These are phyloP conservation scores for Thelonectria olida DNA, from an alignment of 2,329 filamentous ascomycete genomes.

Conservation along the genomic window DNA sequence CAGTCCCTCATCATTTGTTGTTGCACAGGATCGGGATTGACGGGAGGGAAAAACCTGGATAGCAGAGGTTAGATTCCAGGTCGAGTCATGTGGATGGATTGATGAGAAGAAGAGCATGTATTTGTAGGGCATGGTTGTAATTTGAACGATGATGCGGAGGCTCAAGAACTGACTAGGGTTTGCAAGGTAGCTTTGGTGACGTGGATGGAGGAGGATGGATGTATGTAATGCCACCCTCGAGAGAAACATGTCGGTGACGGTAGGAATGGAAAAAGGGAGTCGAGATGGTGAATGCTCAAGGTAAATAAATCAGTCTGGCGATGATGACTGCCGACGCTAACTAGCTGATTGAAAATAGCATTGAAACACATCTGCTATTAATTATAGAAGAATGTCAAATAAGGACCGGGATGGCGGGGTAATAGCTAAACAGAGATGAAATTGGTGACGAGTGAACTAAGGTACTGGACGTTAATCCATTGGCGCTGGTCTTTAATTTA, in stretches of 20 bases:
- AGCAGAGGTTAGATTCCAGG: too few species aligned
- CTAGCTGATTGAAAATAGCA: neutral
- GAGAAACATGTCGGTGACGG: neutral
- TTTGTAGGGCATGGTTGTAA: too few species aligned
- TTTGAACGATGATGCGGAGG: neutral
- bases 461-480: too few species aligned
- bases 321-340: constrained; percentile 8
- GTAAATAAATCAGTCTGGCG: neutral
- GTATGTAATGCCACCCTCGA: neutral
- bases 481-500: neutral
- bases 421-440: neutral
- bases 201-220: constrained; percentile 8
- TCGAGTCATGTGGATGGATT: too few species aligned
- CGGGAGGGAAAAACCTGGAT: neutral
- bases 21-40: neutral
- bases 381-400: neutral
- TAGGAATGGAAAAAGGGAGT: neutral
- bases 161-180: constrained; percentile 3
- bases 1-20: neutral
- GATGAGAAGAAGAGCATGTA: too few species aligned
- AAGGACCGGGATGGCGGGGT: constrained; percentile 12
- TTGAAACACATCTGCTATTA: too few species aligned
- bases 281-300: neutral
- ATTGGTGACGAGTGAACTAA: too few species aligned
- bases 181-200: constrained; percentile 3